A percentile compares a stretch with the other conserved stretches of the same genome.
phyloP scores from a whole-genome alignment of 805 yeast genomes.

The Ogataea methanolica region DNA sequence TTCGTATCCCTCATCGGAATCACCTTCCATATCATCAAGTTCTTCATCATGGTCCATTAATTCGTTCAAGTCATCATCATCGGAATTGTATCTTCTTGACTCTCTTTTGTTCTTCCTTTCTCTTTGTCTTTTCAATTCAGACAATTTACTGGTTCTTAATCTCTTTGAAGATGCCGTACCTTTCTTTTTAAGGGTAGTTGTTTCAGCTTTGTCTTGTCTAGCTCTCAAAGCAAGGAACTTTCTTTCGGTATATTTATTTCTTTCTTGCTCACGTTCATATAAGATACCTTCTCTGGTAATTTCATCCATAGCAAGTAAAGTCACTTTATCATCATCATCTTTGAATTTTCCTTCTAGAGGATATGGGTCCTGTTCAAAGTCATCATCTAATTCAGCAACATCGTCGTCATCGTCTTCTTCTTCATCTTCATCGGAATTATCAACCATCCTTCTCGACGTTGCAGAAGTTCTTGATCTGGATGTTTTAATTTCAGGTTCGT shows the following conservation, averaged over 20 bases:
- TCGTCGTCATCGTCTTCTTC: constrained; percentile 34
- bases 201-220: constrained; percentile 44
- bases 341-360: constrained; percentile 91
- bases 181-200: constrained; percentile 26
- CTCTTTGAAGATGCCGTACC: constrained; percentile 20
- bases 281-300: constrained; percentile 86
- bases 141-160: constrained; percentile 30
- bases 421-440: constrained; percentile 11
- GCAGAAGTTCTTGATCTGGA: constrained; percentile 16
- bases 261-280: constrained; percentile 88
- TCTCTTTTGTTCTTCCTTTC: constrained; percentile 30
- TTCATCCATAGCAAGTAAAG: constrained; percentile 74
- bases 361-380: constrained; percentile 64
- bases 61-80: constrained; percentile 38
- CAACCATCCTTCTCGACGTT: constrained; percentile 11
- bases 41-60: constrained; percentile 30
- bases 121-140: constrained; percentile 34
- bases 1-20: constrained; percentile 23
- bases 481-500: constrained; percentile 32
- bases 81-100: constrained; percentile 26
- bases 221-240: constrained; percentile 80
- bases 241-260: constrained; percentile 84
- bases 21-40: constrained; percentile 42
- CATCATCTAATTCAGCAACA: constrained; percentile 34
- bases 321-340: constrained; percentile 70